Evolutionary conservation across 179 eudicot genomes (phyloP), one percentile per base, ranked within the genome.

Genomic region (Dionaea muscipula): DNA sequence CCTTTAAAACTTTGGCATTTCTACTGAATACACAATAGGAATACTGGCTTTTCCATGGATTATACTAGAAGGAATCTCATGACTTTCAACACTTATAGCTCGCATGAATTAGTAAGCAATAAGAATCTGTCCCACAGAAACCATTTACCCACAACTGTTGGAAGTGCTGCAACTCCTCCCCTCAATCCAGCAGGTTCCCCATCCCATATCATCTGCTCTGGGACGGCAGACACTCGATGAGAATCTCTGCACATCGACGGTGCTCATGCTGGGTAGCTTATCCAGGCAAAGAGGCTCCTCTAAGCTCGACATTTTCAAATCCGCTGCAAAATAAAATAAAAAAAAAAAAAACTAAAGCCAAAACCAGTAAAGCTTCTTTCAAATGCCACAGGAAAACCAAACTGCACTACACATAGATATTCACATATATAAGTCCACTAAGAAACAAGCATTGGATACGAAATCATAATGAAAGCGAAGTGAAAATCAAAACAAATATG

Each of bases 211-310:
- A 39, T 80, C 86, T 50, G 71, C 80, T 43, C 78, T 70, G 39
- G 89, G 75, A 49, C 94, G 79, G 69, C 96, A 87, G 39, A 81
- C 74, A 67, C 77, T 68, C n/a, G 89, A 77, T 26, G 96, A 78
- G 76, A 82, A 91, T 74, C 96, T 74, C 60, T 68, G 58, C 53
- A 78, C 65, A 68, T 82, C 94, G 26, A 82, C 75, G 27, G 70
- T 77, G 75, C 76, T 79, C 80, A 82, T 60, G 77, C 80, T 74
- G 26, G 88, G 95, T 55, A 91, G 65, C 51, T 75, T 84, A 73
- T 91, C 98, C 69, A 82, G 70, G 63, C 83, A 71, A 62, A 91
- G 72, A 41, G 93, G 96, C 73, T 91, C 84, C 68, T 91, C 86
- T 75, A 91, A 72, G 68, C 98, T 91, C 31, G 98, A 91, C 98